These are phyloP conservation scores for Neltuma alba DNA, from an alignment of 306 rosid genomes.

Conservation along the genomic window DNA sequence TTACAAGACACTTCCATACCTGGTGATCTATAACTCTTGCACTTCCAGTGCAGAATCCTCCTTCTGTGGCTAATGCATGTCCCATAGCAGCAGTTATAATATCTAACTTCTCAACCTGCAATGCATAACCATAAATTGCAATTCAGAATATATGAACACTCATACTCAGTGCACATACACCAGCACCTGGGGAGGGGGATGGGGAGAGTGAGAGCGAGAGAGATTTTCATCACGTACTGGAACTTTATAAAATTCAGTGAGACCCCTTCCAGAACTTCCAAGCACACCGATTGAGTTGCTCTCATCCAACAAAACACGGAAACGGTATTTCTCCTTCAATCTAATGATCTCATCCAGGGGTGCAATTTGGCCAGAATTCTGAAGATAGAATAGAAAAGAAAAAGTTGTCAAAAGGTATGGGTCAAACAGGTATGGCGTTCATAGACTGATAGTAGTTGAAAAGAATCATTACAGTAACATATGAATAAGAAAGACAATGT, in stretches of 20 bases:
- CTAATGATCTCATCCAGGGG: slow-evolving; percentile 86
- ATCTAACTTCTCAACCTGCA: slow-evolving; percentile 88
- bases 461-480: neutral
- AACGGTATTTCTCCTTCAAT: slow-evolving; percentile 84
- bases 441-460: slow-evolving; percentile 1
- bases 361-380: slow-evolving; percentile 98
- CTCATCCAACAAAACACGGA: slow-evolving; percentile 93
- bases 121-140: slow-evolving; percentile 27
- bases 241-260: slow-evolving; percentile 75
- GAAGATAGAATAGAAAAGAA: slow-evolving; percentile 27
- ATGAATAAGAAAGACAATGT: slow-evolving; percentile 15
- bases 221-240: slow-evolving; percentile 64
- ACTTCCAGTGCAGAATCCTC: slow-evolving; percentile 99
- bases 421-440: slow-evolving; percentile 9
- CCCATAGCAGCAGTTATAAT: slow-evolving; percentile 98
- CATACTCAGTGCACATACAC: slow-evolving; percentile 20
- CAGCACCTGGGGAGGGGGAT: neutral
- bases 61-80: slow-evolving; percentile 93
- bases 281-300: slow-evolving; percentile 98
- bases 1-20: slow-evolving; percentile 52
- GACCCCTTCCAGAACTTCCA: slow-evolving; percentile 93
- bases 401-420: slow-evolving; percentile 3
- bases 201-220: neutral
- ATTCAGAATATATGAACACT: slow-evolving; percentile 23
- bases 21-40: slow-evolving; percentile 96